Evolutionary conservation across 2,329 filamentous ascomycete genomes (phyloP).

Genomic region (Exophiala sp.): DNA sequence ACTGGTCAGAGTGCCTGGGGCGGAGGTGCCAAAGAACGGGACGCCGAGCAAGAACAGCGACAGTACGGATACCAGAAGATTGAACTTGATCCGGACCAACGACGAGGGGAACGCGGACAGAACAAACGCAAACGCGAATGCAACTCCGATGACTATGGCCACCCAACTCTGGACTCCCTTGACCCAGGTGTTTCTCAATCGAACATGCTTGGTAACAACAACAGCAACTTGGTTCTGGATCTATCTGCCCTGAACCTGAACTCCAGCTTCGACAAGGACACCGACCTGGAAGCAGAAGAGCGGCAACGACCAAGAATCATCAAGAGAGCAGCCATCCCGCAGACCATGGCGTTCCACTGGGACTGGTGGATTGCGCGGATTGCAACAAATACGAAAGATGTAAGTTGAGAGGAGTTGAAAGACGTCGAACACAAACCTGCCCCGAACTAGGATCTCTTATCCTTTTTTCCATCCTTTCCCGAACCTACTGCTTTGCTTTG

Average conservation of each 20-base stretch:
- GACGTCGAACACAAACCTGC: background rate
- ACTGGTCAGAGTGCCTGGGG: background rate
- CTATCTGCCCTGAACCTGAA: background rate
- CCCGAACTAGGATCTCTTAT: no score
- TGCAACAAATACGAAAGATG: conserved; percentile 2
- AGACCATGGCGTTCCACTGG: conserved; percentile 14
- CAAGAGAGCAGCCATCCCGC: conserved; percentile 4
- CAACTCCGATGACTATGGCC: no score
- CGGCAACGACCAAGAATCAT: background rate
- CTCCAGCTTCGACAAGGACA: background rate
- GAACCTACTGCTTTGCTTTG: no score
- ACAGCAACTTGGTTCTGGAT: no score
- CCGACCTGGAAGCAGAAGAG: background rate
- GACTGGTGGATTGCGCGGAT: conserved; percentile 13
- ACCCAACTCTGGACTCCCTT: no score
- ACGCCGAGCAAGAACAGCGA: background rate
- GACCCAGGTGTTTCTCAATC: no score
- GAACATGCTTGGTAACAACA: no score
- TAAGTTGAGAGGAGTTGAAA: background rate
- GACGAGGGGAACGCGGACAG: no score
- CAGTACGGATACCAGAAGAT: background rate
- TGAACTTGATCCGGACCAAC: no score
- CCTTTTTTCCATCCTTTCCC: no score
- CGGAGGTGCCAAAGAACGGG: background rate
- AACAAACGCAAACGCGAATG: no score